These are phyloP conservation scores for Trapa incisa DNA, from an alignment of 345 rosid species.

Conservation along the genomic window DNA sequence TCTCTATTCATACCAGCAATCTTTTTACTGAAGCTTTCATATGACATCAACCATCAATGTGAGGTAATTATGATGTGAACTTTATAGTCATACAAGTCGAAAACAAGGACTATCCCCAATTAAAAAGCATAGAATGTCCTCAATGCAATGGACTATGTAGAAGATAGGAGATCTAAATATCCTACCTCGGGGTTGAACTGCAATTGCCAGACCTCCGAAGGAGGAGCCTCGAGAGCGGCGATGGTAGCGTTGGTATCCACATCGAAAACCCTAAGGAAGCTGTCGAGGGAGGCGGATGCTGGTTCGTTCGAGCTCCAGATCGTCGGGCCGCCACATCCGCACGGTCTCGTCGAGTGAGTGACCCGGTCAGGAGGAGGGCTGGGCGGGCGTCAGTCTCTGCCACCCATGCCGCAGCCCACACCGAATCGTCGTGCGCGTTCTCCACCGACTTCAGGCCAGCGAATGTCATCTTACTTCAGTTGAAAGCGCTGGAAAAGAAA, in stretches of 20 bases:
- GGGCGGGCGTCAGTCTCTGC: constrained; percentile 61
- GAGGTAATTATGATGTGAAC: no score
- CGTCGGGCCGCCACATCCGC: constrained; percentile 73
- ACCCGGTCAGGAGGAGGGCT: constrained; percentile 66
- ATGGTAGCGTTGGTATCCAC: constrained; percentile 84
- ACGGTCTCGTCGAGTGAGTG: constrained; percentile 90
- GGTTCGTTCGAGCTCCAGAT: constrained; percentile 59
- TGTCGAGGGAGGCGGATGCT: constrained; percentile 91
- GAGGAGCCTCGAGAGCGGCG: constrained; percentile 88
- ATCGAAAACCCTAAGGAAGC: constrained; percentile 90
- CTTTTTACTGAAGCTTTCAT: not conserved
- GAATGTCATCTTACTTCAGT: constrained; percentile 42
- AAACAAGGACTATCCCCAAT: not conserved
- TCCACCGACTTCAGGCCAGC: constrained; percentile 77
- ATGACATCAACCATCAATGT: not conserved
- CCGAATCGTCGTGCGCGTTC: constrained; percentile 78
- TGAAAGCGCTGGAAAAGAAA: no score
- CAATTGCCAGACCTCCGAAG: constrained; percentile 98
- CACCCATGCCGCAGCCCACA: constrained; percentile 90
- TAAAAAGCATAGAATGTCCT: not conserved
- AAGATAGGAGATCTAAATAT: constrained; percentile 1
- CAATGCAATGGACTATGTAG: not conserved
- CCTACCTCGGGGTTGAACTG: constrained; percentile 79
- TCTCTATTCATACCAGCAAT: not conserved
- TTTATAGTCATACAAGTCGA: not conserved